Percentiles rank a stretch among this genome's conserved stretches.
Conservation (phyloP, 352 stramenopile genomes). For the Globisporangium barbulae region DNA sequence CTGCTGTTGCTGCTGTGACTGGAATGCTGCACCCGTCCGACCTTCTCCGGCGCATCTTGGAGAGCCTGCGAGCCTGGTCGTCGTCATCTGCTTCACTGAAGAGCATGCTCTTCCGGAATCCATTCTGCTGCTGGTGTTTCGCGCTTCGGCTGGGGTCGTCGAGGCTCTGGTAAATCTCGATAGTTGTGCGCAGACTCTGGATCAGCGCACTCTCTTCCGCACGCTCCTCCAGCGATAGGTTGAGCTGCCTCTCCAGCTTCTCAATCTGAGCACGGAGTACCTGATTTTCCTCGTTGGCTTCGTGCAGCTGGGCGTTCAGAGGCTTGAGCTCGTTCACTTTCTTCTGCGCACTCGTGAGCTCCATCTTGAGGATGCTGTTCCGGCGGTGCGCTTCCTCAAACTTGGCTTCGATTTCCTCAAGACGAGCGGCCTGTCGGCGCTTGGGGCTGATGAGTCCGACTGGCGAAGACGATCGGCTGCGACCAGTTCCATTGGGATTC, state of each 20-base stretch:
- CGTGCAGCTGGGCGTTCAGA: conserved; percentile 32
- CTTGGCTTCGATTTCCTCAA: conserved; percentile 39
- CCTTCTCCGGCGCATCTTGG: conserved; percentile 20
- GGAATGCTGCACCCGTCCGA: conserved; percentile 20
- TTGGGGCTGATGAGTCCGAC: conserved; percentile 19
- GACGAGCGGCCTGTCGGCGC: conserved; percentile 9
- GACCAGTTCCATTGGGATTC: neutral
- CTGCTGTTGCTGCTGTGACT: neutral
- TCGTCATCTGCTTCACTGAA: conserved; percentile 12
- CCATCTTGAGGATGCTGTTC: conserved; percentile 40
- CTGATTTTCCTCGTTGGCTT: conserved; percentile 32
- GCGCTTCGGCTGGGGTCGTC: conserved; percentile 31
- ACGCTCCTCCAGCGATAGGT: conserved; percentile 27
- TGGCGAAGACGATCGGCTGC: conserved; percentile 10
- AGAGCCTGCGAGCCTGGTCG: conserved; percentile 1
- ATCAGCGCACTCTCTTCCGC: conserved; percentile 52
- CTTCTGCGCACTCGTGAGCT: conserved; percentile 53
- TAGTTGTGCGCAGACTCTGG: conserved; percentile 52
- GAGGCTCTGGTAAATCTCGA: conserved; percentile 59
- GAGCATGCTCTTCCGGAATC: neutral
- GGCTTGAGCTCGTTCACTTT: conserved; percentile 51
- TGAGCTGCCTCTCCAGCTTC: conserved; percentile 29
- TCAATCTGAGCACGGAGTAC: conserved; percentile 23
- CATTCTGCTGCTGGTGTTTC: conserved; percentile 21
- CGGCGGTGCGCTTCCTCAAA: conserved; percentile 46